A percentile compares a stretch with the other conserved stretches of the same genome.
These are phyloP conservation scores for Kondoa subrosea DNA, from an alignment of 768 basidiomycete genomes.

Conservation along the genomic window DNA sequence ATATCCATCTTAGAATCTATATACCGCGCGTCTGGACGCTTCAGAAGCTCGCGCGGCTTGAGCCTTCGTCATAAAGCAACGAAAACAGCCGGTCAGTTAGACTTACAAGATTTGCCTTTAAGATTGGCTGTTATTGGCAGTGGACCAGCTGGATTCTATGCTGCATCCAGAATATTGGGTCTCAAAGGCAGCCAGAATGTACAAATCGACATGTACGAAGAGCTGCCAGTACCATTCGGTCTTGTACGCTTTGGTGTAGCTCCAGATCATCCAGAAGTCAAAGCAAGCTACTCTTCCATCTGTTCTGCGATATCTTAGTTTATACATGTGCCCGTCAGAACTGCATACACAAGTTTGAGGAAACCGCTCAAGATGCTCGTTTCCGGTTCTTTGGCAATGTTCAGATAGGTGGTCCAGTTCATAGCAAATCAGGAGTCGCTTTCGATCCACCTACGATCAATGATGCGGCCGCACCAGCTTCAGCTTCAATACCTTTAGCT, in stretches of 20 bases:
- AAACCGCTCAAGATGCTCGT: constrained; percentile 56
- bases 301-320: background rate
- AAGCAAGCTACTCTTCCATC: constrained; percentile 39
- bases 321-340: constrained; percentile 42
- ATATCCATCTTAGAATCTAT: too few species aligned
- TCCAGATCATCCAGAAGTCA: constrained; percentile 96
- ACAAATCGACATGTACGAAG: constrained; percentile 74
- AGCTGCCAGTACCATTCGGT: constrained; percentile 85
- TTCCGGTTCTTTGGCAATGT: constrained; percentile 87
- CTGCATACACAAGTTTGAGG: constrained; percentile 87
- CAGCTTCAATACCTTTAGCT: constrained; percentile 41
- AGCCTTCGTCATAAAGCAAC: background rate
- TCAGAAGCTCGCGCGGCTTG: too few species aligned
- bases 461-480: constrained; percentile 40
- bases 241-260: constrained; percentile 91
- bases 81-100: background rate
- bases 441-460: constrained; percentile 32
- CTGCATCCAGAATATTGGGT: constrained; percentile 60
- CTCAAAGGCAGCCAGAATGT: constrained; percentile 31
- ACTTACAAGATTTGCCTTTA: constrained; percentile 30
- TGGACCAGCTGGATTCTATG: constrained; percentile 93
- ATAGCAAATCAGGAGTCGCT: constrained; percentile 31
- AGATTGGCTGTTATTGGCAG: constrained; percentile 84
- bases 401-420: constrained; percentile 27
- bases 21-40: too few species aligned